A percentile compares a stretch with the other conserved stretches of the same genome.
phyloP scores from a whole-genome alignment of 345 rosid genomes.

The Arabis alpina region DNA sequence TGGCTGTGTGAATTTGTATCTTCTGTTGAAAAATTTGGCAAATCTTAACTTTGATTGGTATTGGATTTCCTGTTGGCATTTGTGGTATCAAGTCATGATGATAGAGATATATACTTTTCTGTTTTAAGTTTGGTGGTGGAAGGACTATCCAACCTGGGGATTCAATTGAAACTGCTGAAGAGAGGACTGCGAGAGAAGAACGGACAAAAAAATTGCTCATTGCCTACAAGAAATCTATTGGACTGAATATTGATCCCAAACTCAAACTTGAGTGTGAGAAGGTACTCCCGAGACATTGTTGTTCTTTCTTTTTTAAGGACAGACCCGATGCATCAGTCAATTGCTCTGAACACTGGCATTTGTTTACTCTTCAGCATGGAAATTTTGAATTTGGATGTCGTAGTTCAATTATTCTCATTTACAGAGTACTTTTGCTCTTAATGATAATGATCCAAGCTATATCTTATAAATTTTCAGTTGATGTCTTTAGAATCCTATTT shows the following conservation, averaged over 20 bases:
- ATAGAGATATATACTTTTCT: slow-evolving; percentile 21
- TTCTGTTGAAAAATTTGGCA: neutral
- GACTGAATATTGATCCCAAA: slow-evolving; percentile 71
- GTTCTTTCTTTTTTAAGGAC: slow-evolving; percentile 1
- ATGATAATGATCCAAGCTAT: slow-evolving; percentile 8
- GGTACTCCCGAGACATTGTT: slow-evolving; percentile 47
- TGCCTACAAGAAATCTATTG: slow-evolving; percentile 69
- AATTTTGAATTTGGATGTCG: slow-evolving; percentile 9
- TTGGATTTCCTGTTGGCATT: slow-evolving; percentile 10
- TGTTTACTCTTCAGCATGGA: slow-evolving; percentile 16
- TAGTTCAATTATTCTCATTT: neutral
- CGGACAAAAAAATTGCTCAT: slow-evolving; percentile 63
- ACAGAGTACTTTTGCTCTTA: neutral
- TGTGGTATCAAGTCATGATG: slow-evolving; percentile 8
- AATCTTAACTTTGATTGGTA: slow-evolving; percentile 1
- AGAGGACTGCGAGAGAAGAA: slow-evolving; percentile 68
- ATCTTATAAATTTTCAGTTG: neutral
- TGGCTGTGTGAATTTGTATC: neutral
- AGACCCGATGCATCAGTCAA: slow-evolving; percentile 1
- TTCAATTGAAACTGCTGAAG: slow-evolving; percentile 73
- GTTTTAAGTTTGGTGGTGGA: slow-evolving; percentile 82
- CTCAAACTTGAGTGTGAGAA: slow-evolving; percentile 78
- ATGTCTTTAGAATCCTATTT: slow-evolving; percentile 11
- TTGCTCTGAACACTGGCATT: neutral
- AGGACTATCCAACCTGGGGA: slow-evolving; percentile 82